phyloP scores from a whole-genome alignment of 1,139 yeast genomes.

The Meyerozyma elateridarum region DNA sequence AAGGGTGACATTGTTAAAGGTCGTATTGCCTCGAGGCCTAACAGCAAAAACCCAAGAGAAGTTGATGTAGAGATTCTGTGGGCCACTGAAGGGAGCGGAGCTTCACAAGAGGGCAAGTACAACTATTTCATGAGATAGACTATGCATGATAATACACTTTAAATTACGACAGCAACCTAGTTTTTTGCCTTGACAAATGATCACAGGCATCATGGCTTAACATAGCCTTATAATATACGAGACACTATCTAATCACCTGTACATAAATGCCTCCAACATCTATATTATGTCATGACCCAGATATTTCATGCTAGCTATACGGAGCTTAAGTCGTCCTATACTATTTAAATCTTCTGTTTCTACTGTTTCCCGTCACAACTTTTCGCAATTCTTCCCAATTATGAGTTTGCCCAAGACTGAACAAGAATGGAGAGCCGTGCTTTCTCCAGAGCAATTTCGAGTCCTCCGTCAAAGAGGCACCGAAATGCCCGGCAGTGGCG shows the following conservation, averaged over 20 bases:
- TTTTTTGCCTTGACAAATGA: too few relatives aligned
- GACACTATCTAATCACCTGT: too few relatives aligned
- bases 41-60: constrained; percentile 75
- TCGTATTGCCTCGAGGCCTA: constrained; percentile 70
- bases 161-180: too few relatives aligned
- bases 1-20: constrained; percentile 76
- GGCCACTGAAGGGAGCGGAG: constrained; percentile 48
- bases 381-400: too few relatives aligned
- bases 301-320: too few relatives aligned
- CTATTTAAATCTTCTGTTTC: too few relatives aligned
- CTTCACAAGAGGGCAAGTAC: constrained; percentile 52
- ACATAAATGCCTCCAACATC: too few relatives aligned
- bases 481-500: constrained; percentile 78
- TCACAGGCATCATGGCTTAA: too few relatives aligned
- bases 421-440: constrained; percentile 74
- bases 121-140: constrained; percentile 61
- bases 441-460: constrained; percentile 72
- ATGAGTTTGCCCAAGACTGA: constrained; percentile 42
- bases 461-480: constrained; percentile 80
- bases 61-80: constrained; percentile 63
- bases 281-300: too few relatives aligned
- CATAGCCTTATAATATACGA: too few relatives aligned
- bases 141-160: neutral
- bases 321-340: too few relatives aligned
- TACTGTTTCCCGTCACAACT: too few relatives aligned